Evolutionary conservation across 2,329 filamentous ascomycete species (phyloP).

Genomic region (Ascochyta viciae-villosae): DNA sequence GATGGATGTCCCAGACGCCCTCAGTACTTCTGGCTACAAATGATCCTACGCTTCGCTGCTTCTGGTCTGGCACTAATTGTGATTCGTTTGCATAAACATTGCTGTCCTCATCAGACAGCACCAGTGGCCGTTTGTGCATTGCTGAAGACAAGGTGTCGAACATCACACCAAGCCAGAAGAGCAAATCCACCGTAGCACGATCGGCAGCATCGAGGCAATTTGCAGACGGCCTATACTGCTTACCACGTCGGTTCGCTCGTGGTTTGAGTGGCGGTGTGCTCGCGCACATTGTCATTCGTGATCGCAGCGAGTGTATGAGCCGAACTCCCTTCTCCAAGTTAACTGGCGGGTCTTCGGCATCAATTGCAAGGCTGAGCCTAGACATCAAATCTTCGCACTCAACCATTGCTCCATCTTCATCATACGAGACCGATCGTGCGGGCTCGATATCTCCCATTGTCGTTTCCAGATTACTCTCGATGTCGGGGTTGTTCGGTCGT

Average conservation of each 20-base stretch:
- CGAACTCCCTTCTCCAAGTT: conserved; percentile 52
- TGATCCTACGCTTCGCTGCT: conserved; percentile 5
- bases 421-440: neutral
- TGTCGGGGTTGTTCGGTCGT: conserved; percentile 38
- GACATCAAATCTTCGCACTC: conserved; percentile 43
- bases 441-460: neutral
- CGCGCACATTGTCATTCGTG: conserved; percentile 37
- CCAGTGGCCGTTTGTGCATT: conserved; percentile 57
- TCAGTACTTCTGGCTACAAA: conserved; percentile 3
- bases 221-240: conserved; percentile 20
- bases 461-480: neutral
- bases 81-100: conserved; percentile 40
- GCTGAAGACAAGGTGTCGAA: conserved; percentile 64
- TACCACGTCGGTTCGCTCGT: conserved; percentile 18
- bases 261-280: conserved; percentile 17
- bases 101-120: conserved; percentile 57
- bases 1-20: conserved; percentile 50
- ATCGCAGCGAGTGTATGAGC: conserved; percentile 48
- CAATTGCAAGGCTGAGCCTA: conserved; percentile 41
- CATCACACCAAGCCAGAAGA: conserved; percentile 67
- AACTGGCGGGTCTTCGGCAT: conserved; percentile 47
- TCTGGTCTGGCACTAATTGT: conserved; percentile 4
- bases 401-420: neutral
- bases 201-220: conserved; percentile 44
- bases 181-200: conserved; percentile 58